Base-by-base conservation (phyloP, 495 filamentous ascomycete species). In the Tuber calosporum region DNA sequence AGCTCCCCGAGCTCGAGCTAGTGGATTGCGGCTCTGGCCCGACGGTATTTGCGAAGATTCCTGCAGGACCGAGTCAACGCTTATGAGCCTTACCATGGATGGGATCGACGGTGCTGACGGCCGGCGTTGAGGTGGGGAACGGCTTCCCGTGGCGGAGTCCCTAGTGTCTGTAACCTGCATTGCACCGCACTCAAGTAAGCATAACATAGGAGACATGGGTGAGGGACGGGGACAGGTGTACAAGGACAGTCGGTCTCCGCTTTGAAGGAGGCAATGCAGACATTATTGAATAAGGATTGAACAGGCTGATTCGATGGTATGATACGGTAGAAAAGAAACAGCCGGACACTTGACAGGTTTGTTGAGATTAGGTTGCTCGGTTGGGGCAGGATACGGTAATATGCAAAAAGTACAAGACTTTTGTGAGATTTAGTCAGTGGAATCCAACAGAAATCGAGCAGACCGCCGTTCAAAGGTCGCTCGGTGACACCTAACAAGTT, bases 41-140 rank as follows among this genome's bases (percentile, higher is more conserved):
- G 95, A 98, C 30, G 95, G 96, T 7, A 99, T 92, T 78, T 99
- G 94, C 43, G 92, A 96, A 72, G 93, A 89, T 84, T 96, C 92
- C 83, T 96, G 93, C 4, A 99, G 89, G 73, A 98, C 90, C 79
- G 93, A 97, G 83, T 99, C 95, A 80, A 99, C 96, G 19, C 92
- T 96, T 77, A 99, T 92, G 82, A 95, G 89, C 67, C 93, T 92
- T 19, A 78, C 79, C 71, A 74, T 79, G 40, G 72, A 73, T 2
- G 75, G 74, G 42, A 75, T 72, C 36, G 79, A 77, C 37, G 71
- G 48, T 37, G 73, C 53, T 43, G 80, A 71, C 69, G 81, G 72
- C 37, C 70, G 73, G 45, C 73, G 72, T 36, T 75, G 70, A 20
- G 70, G 70, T 79, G 45, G 37, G 53, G 75, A 62, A 26, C 26